Evolutionary conservation across 1,284 basidiomycete species (phyloP), one percentile per base, ranked within the genome.

Genomic region (Marasmius sp.): DNA sequence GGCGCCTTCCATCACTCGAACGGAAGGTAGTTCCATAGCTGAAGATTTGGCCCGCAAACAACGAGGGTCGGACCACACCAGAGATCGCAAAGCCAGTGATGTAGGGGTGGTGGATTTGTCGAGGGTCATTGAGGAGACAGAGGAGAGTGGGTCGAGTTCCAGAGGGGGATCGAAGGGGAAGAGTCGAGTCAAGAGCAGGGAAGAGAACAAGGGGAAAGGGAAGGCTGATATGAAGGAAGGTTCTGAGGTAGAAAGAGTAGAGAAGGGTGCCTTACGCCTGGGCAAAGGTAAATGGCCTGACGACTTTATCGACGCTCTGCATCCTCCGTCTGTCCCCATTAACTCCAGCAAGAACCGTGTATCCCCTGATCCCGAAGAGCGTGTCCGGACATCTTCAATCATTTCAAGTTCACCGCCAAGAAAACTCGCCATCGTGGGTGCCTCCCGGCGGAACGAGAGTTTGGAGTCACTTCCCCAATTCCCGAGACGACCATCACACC

Each of bases 201-300:
- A 57, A 33, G 41, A 18, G 33, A 5, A 27, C n/a, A 47, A 47
- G 16, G 45, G 45, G 45, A 47, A 47, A n/a, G 9, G 8, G 9
- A 47, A 47, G 16, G 16, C 7, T n/a, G 45, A n/a, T 16, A 16
- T 47, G 20, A 8, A 47, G 16, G 45, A 16, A 9, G 52, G 48
- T 18, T 22, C n/a, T 62, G 68, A 69, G 39, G 63, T 66, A 53
- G 75, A 76, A 62, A 72, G 70, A 48, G 70, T 73, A 53, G 71
- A 73, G 59, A 78, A 75, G 63, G 66, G 71, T 60, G 75, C 77
- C 20, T 79, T 91, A 66, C 81, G 86, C 62, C 83, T 91, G 54
- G 85, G 86, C 47, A 89, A 92, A 72, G 90, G 88, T 61, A 91
- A 89, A 72, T 92, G 89, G 89, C 90, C 91, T 1, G 89, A 92